Percentiles rank a stretch among this genome's conserved stretches.
Evolutionary conservation across 208 protist genomes (phyloP).

Genomic region (Naegleria lovaniensis): DNA sequence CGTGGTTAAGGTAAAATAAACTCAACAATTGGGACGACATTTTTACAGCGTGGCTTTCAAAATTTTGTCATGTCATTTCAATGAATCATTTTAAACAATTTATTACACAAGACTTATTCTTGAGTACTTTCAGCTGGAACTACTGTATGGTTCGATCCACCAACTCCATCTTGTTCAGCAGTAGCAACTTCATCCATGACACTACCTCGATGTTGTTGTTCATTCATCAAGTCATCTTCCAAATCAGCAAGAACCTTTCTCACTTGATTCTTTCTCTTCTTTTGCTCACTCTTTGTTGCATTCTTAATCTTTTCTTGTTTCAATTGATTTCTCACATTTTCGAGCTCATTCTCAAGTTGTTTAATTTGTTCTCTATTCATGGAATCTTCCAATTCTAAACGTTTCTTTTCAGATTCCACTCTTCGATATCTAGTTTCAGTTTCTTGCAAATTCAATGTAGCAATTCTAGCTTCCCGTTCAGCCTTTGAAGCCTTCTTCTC

Average conservation of each 20-base stretch:
- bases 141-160: no score
- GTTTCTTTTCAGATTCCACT: not conserved
- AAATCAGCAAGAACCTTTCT: not conserved
- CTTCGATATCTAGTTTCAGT: not conserved
- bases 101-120: no score
- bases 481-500: not conserved
- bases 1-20: no score
- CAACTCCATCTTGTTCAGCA: not conserved
- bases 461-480: not conserved
- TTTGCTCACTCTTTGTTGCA: not conserved
- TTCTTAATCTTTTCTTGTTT: not conserved
- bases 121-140: no score
- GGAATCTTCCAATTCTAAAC: not conserved
- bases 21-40: no score
- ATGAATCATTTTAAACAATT: no score
- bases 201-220: not conserved
- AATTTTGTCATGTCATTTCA: no score
- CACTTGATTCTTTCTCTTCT: not conserved
- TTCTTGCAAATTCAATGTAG: not conserved
- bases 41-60: no score
- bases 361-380: not conserved
- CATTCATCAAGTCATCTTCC: not conserved
- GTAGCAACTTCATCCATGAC: not conserved
- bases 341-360: slow-evolving; percentile 5
- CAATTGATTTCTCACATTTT: not conserved